Conservation (phyloP, 352 stramenopile species). For the Saprolegnia diclina region DNA sequence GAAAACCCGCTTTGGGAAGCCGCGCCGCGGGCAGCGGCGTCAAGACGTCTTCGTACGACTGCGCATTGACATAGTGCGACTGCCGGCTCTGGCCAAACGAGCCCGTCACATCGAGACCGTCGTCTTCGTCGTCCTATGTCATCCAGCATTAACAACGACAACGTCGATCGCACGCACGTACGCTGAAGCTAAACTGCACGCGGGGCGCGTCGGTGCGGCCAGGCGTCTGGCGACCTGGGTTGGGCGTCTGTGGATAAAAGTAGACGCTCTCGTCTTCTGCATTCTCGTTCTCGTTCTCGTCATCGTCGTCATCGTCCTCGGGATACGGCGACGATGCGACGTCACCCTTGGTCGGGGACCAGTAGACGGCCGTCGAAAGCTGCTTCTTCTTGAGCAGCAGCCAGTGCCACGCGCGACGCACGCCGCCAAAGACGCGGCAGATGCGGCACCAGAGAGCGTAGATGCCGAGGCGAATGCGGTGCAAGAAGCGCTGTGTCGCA, state of each 20-base stretch:
- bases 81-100: neutral
- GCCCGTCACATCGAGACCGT: neutral
- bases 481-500: neutral
- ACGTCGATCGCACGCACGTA: neutral
- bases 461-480: neutral
- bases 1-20: too few species aligned
- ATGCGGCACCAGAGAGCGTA: neutral
- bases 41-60: neutral
- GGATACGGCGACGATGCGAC: neutral
- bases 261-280: conserved; percentile 16
- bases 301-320: conserved; percentile 2
- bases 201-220: neutral
- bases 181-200: conserved; percentile 17
- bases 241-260: conserved; percentile 23
- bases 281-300: neutral
- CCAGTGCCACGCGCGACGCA: neutral
- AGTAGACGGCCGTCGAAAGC: neutral
- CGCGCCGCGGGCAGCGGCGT: neutral
- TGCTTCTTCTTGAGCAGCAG: neutral
- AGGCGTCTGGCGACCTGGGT: neutral
- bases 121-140: conserved; percentile 17
- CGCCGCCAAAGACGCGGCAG: neutral
- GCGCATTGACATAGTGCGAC: conserved; percentile 7
- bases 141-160: neutral
- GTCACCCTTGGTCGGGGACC: conserved; percentile 1